Evolutionary conservation across 1,284 basidiomycete species (phyloP).

Genomic region (Leccinum solheimii): DNA sequence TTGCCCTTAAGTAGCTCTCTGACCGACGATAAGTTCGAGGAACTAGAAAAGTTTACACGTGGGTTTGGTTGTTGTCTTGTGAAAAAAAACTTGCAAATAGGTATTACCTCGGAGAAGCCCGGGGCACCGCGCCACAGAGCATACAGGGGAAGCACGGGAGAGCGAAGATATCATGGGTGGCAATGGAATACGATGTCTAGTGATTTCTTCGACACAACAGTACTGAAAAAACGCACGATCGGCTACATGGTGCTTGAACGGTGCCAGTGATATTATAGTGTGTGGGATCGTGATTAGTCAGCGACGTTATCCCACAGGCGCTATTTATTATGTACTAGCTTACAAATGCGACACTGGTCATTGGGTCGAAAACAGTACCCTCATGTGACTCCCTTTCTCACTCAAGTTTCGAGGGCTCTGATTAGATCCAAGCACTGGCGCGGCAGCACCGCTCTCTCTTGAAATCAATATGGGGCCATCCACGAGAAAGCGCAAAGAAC

Average conservation of each 20-base stretch:
- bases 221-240: neutral
- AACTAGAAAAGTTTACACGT: neutral
- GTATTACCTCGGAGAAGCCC: slow-evolving; percentile 1
- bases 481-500: slow-evolving; percentile 45
- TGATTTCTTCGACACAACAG: neutral
- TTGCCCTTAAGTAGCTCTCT: neutral
- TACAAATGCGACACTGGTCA: neutral
- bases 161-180: neutral
- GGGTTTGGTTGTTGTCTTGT: neutral
- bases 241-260: neutral
- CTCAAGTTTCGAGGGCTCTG: neutral
- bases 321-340: neutral
- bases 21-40: neutral
- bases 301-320: neutral
- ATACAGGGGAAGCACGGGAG: neutral
- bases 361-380: neutral
- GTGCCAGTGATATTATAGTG: neutral
- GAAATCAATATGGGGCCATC: slow-evolving; percentile 28
- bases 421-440: neutral
- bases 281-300: neutral
- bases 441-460: neutral
- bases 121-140: neutral
- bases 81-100: neutral
- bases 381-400: neutral
- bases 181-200: neutral